These are phyloP conservation scores for Chlamydomonas schloesseri DNA, from an alignment of 139 green algal species.

Conservation along the genomic window DNA sequence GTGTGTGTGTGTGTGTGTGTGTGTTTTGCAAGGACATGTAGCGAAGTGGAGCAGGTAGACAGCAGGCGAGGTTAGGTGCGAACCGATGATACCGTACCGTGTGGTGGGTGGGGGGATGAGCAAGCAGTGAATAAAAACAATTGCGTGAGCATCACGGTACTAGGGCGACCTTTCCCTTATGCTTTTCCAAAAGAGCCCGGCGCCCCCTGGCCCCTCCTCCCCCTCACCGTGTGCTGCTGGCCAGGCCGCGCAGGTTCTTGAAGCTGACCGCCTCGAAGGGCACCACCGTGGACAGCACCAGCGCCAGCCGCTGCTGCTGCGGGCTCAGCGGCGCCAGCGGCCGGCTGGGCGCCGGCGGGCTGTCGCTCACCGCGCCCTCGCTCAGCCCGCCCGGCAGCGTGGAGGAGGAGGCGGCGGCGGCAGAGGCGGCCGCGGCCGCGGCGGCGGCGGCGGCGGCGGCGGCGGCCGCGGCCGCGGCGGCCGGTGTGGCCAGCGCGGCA, in stretches of 20 bases:
- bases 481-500: not conserved
- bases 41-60: too few species aligned
- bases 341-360: constrained; percentile 2
- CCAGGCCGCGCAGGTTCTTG: constrained; percentile 63
- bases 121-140: too few species aligned
- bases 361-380: constrained; percentile 33
- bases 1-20: constrained; percentile 16
- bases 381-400: not conserved
- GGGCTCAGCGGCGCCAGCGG: constrained; percentile 30
- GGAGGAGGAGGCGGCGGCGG: not conserved
- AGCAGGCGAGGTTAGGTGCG: too few species aligned
- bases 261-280: constrained; percentile 89
- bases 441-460: not conserved
- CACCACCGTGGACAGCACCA: constrained; percentile 79
- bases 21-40: not conserved
- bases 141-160: too few species aligned
- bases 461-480: not conserved
- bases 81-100: too few species aligned
- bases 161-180: too few species aligned
- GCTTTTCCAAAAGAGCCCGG: too few species aligned
- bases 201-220: too few species aligned
- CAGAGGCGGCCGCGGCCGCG: not conserved
- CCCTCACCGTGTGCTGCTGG: constrained; percentile 60
- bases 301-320: constrained; percentile 69
- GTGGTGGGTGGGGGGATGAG: not conserved